phyloP scores from a whole-genome alignment of 768 basidiomycete genomes.

The Pleurotus pulmonarius region DNA sequence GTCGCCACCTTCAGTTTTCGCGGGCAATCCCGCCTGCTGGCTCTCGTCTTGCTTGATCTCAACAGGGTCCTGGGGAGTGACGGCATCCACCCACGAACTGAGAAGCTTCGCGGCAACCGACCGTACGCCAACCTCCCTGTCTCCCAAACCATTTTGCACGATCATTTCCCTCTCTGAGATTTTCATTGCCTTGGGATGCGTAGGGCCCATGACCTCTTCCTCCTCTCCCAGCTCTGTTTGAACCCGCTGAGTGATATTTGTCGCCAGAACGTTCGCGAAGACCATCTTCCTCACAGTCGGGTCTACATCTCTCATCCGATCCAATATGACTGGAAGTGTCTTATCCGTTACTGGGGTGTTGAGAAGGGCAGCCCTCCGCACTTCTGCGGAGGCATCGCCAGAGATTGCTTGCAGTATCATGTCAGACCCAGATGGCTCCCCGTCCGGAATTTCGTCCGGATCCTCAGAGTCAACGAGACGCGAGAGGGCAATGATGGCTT shows the following conservation, averaged over 20 bases:
- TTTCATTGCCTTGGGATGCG: constrained; percentile 62
- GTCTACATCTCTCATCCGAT: constrained; percentile 80
- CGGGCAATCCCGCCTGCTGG: constrained; percentile 13
- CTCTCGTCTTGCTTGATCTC: constrained; percentile 28
- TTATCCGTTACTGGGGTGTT: constrained; percentile 57
- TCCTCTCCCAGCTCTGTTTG: constrained; percentile 16
- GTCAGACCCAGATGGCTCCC: constrained; percentile 49
- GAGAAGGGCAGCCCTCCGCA: constrained; percentile 74
- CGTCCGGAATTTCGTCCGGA: constrained; percentile 43
- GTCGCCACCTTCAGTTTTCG: constrained; percentile 18
- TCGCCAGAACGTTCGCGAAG: constrained; percentile 56
- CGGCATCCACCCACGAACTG: constrained; percentile 69
- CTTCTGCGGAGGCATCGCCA: constrained; percentile 82
- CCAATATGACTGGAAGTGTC: constrained; percentile 65
- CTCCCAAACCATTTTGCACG: constrained; percentile 79
- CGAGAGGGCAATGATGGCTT: constrained; percentile 76
- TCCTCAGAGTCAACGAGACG: constrained; percentile 75
- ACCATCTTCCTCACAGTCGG: constrained; percentile 68
- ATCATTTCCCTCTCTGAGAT: constrained; percentile 75
- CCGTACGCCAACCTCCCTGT: constrained; percentile 74
- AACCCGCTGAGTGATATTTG: constrained; percentile 22
- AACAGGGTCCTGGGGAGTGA: constrained; percentile 22
- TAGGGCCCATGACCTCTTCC: constrained; percentile 37
- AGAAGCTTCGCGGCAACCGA: constrained; percentile 71
- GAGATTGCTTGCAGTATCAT: constrained; percentile 65